phyloP scores from a whole-genome alignment of 2,329 filamentous ascomycete genomes.

The Penicillium sp. region DNA sequence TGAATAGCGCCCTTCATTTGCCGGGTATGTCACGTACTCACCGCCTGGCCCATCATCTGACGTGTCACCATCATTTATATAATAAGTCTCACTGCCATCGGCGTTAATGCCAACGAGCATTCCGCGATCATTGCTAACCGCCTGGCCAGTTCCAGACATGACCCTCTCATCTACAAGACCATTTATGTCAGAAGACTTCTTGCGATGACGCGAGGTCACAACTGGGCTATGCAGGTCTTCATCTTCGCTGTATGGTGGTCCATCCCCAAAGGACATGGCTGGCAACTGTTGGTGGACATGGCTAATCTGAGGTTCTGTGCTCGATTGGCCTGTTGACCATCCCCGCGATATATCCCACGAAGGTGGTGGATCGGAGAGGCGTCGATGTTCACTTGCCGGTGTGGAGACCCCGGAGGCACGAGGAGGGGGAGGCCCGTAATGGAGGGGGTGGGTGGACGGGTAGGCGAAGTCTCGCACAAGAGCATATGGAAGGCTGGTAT shows the following conservation, averaged over 20 bases:
- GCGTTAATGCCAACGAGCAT: slow-evolving; percentile 66
- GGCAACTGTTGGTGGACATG: slow-evolving; percentile 66
- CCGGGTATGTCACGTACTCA: slow-evolving; percentile 76
- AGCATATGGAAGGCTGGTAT: slow-evolving; percentile 84
- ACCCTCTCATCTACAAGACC: slow-evolving; percentile 39
- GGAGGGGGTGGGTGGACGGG: slow-evolving; percentile 74
- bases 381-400: slow-evolving; percentile 73
- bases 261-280: slow-evolving; percentile 80
- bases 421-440: slow-evolving; percentile 88
- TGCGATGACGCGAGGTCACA: slow-evolving; percentile 81
- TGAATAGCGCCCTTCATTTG: slow-evolving; percentile 62
- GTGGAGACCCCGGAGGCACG: slow-evolving; percentile 74
- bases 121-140: slow-evolving; percentile 61
- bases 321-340: slow-evolving; percentile 55
- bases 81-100: slow-evolving; percentile 73
- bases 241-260: slow-evolving; percentile 91
- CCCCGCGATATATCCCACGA: slow-evolving; percentile 70
- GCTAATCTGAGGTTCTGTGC: slow-evolving; percentile 52
- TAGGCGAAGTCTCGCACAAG: slow-evolving; percentile 96
- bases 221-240: slow-evolving; percentile 89
- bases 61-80: slow-evolving; percentile 66
- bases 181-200: slow-evolving; percentile 61
- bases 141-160: slow-evolving; percentile 13
- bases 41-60: slow-evolving; percentile 68
- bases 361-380: slow-evolving; percentile 74